Base-by-base conservation (phyloP, 148 eudicot genomes). In the Camellia granthamiana region DNA sequence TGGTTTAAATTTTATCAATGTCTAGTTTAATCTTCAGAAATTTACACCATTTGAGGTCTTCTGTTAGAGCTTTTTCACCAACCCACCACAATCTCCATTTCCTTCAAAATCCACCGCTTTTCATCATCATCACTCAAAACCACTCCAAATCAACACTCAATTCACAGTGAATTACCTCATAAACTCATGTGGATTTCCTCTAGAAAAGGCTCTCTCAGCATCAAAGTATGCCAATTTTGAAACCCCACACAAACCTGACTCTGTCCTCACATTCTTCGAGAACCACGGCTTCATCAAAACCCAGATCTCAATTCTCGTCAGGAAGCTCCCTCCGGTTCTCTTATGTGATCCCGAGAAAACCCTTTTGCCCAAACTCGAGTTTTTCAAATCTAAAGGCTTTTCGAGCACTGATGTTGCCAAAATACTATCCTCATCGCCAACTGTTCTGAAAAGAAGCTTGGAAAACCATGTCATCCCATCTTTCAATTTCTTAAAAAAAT, bases 321-420 rank as follows among this genome's bases (percentile, higher is more conserved):
- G 46, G 38, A 66, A 1, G 38, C 18, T 10, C 16, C 70, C 70
- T 11, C 47, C 4, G 16, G 18, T 66, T 13, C 70, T 66, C 4
- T 52, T 21, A 44, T 44, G 42, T 6, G 19, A 64, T 77, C 79
- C 72, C 9, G 21, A 46, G 44, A 77, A 65, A 21, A 19, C 55
- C 58, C 19, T 77, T 46, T 62, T 64, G 79, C 79, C 79, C 19
- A 77, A 77, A 52, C 9, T 77, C 21, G 46, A 77, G 3, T 77
- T 62, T 63, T 64, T 69, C 9, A 38, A 49, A 11, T 67, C 73
- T 21, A 47, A 23, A 54, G 80, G 80, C 52, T 11, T 67, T 19
- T 54, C 76, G 51, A 13, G 46, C 66, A 16, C 47, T 23, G 67
- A 38, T 18, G 16, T 70, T n/a, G 21, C 42, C 16, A 41, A 9